A percentile compares a stretch with the other conserved stretches of the same genome.
Evolutionary conservation across 2,329 filamentous ascomycete genomes (phyloP).

Genomic region (Fusarium proliferatum): DNA sequence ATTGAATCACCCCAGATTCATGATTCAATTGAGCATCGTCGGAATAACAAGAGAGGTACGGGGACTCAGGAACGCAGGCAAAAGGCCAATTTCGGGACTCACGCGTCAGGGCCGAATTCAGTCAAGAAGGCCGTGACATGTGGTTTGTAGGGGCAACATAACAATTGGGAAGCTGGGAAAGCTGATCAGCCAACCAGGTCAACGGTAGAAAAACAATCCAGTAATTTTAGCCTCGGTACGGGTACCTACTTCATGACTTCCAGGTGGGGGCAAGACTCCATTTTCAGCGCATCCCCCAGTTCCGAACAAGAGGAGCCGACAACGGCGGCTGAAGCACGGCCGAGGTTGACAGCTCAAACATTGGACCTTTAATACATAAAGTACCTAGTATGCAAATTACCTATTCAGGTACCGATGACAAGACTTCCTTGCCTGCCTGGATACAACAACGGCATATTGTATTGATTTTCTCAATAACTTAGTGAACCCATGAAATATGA

Average conservation of each 20-base stretch:
- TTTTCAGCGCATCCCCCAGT: constrained; percentile 23
- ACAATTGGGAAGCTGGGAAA: constrained; percentile 22
- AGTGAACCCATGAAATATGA: not conserved
- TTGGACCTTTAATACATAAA: not conserved
- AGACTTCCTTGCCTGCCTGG: not conserved
- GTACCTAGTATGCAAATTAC: not conserved
- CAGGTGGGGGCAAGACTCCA: constrained; percentile 31
- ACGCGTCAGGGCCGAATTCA: constrained; percentile 44
- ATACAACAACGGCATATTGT: not conserved
- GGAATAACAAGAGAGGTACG: constrained; percentile 17
- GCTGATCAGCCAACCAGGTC: constrained; percentile 29
- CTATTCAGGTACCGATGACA: not conserved
- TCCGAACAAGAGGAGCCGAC: constrained; percentile 25
- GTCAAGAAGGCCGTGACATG: constrained; percentile 43
- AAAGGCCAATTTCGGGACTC: constrained; percentile 34
- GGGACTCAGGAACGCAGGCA: constrained; percentile 22
- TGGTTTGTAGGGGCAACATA: constrained; percentile 35
- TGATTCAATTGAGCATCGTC: constrained; percentile 30
- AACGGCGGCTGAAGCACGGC: constrained; percentile 31
- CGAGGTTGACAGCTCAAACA: constrained; percentile 25
- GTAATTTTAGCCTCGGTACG: constrained; percentile 42
- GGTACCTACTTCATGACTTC: constrained; percentile 17
- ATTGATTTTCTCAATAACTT: not conserved
- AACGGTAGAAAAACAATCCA: constrained; percentile 18
- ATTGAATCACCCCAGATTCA: constrained; percentile 39